Evolutionary conservation across 192 early-diverging fungal species (phyloP).

Genomic region (Phlyctochytrium planicorne): DNA sequence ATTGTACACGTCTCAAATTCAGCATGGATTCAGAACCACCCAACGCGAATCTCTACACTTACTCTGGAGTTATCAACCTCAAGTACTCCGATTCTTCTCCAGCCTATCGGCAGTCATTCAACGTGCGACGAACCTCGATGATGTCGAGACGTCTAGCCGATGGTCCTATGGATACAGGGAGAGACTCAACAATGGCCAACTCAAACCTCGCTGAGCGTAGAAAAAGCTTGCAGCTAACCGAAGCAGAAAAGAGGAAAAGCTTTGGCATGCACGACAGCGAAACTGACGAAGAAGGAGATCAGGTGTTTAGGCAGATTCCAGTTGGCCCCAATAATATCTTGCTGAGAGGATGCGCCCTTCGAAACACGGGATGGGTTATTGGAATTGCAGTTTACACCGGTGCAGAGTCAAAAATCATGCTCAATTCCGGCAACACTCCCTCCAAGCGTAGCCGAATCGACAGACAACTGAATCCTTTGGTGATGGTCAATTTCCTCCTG

Average conservation of each 20-base stretch:
- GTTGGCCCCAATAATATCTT: constrained; percentile 70
- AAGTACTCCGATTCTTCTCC: constrained; percentile 8
- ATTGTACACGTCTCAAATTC: constrained; percentile 52
- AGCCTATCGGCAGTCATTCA: neutral
- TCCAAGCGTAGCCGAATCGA: constrained; percentile 90
- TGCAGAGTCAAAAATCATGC: constrained; percentile 93
- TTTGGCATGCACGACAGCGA: neutral
- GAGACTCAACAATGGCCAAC: neutral
- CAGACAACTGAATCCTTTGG: constrained; percentile 87
- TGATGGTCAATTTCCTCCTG: constrained; percentile 58
- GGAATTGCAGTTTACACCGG: constrained; percentile 89
- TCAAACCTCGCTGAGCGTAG: neutral
- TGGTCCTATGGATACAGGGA: too few species aligned
- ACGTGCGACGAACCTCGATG: neutral
- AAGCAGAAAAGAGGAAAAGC: neutral
- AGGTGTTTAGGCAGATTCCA: constrained; percentile 28
- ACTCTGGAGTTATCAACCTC: constrained; percentile 38
- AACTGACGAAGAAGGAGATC: constrained; percentile 1
- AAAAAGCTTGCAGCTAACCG: neutral
- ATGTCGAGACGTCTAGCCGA: neutral
- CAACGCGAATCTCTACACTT: constrained; percentile 47
- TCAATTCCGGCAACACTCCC: constrained; percentile 90
- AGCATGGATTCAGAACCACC: constrained; percentile 49
- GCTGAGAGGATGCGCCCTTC: constrained; percentile 86
- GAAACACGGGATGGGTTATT: constrained; percentile 89